Base-by-base conservation (phyloP, 2,329 filamentous ascomycete genomes). In the Cadophora gregata region DNA sequence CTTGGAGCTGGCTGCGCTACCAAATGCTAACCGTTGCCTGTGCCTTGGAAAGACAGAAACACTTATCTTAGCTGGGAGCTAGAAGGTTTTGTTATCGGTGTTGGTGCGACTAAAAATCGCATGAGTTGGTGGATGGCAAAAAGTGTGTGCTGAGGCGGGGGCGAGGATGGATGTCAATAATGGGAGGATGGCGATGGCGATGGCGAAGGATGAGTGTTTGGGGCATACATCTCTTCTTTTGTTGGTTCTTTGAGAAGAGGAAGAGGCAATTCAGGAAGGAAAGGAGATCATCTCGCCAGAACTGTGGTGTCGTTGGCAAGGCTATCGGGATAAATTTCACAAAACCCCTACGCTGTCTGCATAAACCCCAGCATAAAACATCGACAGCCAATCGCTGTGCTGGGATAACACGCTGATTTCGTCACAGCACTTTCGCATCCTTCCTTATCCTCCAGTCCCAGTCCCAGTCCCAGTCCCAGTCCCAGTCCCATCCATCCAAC, bases 311-410 rank as follows among this genome's bases (percentile, higher is more conserved):
- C 12, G 27, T 51, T 51, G 42, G 10, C 10, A 27, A 16, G 25
- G 48, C 50, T 53, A 59, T 59, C 56, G 36, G n/a, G 56, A 59
- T 59, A 59, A 59, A 59, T 45, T 45, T 45, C 56, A 59, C 56
- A 59, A 59, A 10, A 12, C 36, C 12, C 14, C 38, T 19, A 4
- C 38, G 3, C 10, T 4, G 2, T 19, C 14, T 58, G 53, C 53
- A 58, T 58, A 58, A 58, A 56, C 2, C 33, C 56, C 53, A 45
- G 56, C 56, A 59, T 36, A 59, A 59, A 45, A 45, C 56, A 59
- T 29, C 21, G 9, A 10, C 4, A 27, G 38, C 56, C 38, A 59
- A 59, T 45, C 1, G 33, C 7, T 27, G 33, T 59, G 33, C 56
- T 29, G 56, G 56, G 56, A 59, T 59, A 16, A 45, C 9, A 19